Percentiles rank a stretch among this genome's conserved stretches.
Evolutionary conservation across 148 eudicot genomes (phyloP).

Genomic region (Agrostemma githago): DNA sequence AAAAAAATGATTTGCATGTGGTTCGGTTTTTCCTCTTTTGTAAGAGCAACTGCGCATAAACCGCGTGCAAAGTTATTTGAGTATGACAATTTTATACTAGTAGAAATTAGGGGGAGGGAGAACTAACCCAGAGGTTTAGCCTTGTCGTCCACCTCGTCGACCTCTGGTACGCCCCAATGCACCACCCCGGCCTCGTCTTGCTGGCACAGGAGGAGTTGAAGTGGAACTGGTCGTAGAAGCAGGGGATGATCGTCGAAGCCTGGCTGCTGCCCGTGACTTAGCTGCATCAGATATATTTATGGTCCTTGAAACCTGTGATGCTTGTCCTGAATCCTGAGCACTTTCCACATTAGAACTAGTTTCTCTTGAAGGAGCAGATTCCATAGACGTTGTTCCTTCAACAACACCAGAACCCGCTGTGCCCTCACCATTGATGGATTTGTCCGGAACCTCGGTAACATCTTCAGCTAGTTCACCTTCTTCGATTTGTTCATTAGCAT

Average conservation of each 20-base stretch:
- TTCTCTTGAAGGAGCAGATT: conserved; percentile 35
- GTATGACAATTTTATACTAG: conserved; percentile 4
- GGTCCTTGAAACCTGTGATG: conserved; percentile 45
- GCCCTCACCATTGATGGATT: conserved; percentile 33
- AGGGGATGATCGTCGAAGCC: conserved; percentile 35
- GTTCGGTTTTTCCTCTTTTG: background rate
- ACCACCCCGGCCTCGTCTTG: conserved; percentile 55
- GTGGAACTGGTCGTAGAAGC: conserved; percentile 33
- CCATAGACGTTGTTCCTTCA: conserved; percentile 28
- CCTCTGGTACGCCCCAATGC: conserved; percentile 41
- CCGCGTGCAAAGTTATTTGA: background rate
- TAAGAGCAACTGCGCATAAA: background rate
- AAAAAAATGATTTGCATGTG: background rate
- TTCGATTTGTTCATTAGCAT: conserved; percentile 38
- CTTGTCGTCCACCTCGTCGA: conserved; percentile 44
- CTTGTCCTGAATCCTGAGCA: conserved; percentile 28
- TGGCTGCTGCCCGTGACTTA: conserved; percentile 35
- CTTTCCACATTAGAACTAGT: conserved; percentile 29
- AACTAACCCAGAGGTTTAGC: conserved; percentile 11
- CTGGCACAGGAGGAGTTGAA: conserved; percentile 8
- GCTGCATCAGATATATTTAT: conserved; percentile 65
- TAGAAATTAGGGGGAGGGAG: background rate
- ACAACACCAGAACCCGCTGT: conserved; percentile 26
- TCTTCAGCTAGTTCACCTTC: conserved; percentile 43
- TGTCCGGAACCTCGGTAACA: conserved; percentile 32